These are phyloP conservation scores for Cercospora berteroae DNA, from an alignment of 2,329 filamentous ascomycete species.

Conservation along the genomic window DNA sequence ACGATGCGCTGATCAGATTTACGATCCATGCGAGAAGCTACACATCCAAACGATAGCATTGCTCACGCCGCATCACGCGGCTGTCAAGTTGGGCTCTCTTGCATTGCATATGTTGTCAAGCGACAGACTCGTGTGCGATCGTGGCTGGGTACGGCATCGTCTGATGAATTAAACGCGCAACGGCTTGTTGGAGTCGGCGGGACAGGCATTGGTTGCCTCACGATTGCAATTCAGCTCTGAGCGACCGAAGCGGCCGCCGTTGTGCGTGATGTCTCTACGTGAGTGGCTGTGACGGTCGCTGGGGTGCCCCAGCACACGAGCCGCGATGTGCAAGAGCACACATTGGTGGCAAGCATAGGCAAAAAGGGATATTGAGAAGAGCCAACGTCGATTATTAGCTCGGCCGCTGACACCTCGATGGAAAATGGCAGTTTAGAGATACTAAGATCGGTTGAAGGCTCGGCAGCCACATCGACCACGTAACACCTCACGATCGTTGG, in stretches of 20 bases:
- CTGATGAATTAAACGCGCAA: not conserved
- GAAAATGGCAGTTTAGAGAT: not conserved
- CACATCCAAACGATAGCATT: not conserved
- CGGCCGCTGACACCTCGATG: not conserved
- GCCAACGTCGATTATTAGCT: not conserved
- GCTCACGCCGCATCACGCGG: not conserved
- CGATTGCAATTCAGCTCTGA: not conserved
- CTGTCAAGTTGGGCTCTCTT: not conserved
- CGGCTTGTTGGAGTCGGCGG: not conserved
- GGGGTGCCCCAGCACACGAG: not conserved
- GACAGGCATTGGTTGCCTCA: not conserved
- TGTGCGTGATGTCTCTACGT: not conserved
- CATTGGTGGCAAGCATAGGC: not conserved
- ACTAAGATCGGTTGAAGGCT: not conserved
- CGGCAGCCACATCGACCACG: not conserved
- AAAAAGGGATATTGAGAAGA: not conserved
- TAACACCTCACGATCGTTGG: not conserved
- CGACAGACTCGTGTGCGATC: not conserved
- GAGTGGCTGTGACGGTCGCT: not conserved
- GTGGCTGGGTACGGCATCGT: not conserved
- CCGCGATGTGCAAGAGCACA: not conserved
- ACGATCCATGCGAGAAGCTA: not conserved
- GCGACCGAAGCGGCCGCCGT: not conserved
- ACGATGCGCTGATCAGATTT: not conserved
- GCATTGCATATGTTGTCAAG: constrained; percentile 5